These are phyloP conservation scores for Lecanicillium sp. DNA, from an alignment of 2,329 filamentous ascomycete species.

Conservation along the genomic window DNA sequence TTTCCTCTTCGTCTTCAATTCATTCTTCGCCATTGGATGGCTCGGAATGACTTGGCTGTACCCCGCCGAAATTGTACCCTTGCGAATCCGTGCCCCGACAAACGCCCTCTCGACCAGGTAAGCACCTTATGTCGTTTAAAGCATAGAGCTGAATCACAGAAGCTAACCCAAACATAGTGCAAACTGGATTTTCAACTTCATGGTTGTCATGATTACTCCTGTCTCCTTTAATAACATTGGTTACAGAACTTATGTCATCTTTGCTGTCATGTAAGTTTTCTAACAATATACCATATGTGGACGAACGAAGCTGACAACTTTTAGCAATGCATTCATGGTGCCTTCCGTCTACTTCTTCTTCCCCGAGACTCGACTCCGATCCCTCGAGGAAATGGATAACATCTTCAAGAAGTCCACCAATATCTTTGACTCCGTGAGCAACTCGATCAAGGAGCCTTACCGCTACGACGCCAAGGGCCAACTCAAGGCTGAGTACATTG, in stretches of 20 bases:
- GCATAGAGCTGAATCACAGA: not conserved
- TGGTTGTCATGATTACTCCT: slow-evolving; percentile 8
- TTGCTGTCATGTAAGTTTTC: slow-evolving; percentile 5
- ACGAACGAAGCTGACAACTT: not conserved
- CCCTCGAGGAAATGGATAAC: slow-evolving; percentile 6
- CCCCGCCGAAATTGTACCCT: slow-evolving; percentile 40
- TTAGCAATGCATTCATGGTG: slow-evolving; percentile 6
- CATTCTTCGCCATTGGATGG: slow-evolving; percentile 56
- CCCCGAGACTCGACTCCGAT: slow-evolving; percentile 6
- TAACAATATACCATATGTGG: not conserved
- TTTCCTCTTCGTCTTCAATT: slow-evolving; percentile 58
- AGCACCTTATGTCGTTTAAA: too few relatives aligned
- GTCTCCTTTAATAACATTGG: slow-evolving; percentile 5
- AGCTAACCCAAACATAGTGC: not conserved
- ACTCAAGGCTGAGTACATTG: slow-evolving; percentile 3
- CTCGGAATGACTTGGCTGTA: slow-evolving; percentile 51
- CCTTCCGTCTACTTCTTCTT: slow-evolving; percentile 8
- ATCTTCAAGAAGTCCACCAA: slow-evolving; percentile 7
- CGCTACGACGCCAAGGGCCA: slow-evolving; percentile 2
- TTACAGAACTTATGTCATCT: slow-evolving; percentile 7
- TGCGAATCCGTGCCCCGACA: slow-evolving; percentile 30
- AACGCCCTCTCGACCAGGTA: slow-evolving; percentile 39
- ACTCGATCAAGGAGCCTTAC: slow-evolving; percentile 3
- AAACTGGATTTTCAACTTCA: slow-evolving; percentile 8
- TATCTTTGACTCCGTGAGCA: slow-evolving; percentile 4